Percentiles rank a stretch among this genome's conserved stretches.
Conservation (phyloP, 2,329 filamentous ascomycete species). For the Cordyceps militaris region DNA sequence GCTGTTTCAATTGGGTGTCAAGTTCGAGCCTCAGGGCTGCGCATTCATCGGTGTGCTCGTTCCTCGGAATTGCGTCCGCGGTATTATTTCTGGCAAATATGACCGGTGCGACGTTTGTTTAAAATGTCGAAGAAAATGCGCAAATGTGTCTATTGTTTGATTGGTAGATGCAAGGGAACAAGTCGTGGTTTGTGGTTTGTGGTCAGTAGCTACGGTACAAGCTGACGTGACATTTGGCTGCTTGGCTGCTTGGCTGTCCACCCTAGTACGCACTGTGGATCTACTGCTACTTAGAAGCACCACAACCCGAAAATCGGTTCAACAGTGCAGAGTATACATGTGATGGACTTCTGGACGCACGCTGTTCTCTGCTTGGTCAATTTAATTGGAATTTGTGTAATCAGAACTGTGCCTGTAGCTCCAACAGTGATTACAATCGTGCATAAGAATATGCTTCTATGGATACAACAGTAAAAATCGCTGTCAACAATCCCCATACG, state of each 20-base stretch:
- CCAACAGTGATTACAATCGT: constrained; percentile 8
- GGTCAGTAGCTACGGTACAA: too few species aligned
- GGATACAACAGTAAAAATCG: constrained; percentile 12
- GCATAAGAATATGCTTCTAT: constrained; percentile 8
- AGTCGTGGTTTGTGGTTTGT: neutral
- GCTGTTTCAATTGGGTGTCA: neutral
- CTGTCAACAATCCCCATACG: constrained; percentile 10
- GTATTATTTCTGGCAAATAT: neutral
- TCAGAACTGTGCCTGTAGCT: neutral
- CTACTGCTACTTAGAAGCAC: neutral
- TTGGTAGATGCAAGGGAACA: neutral
- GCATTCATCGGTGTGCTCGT: neutral
- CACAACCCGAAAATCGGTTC: neutral
- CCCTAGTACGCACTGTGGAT: neutral
- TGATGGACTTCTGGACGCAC: neutral
- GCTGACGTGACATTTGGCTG: constrained; percentile 5
- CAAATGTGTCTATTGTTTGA: neutral
- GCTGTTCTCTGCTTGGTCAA: neutral
- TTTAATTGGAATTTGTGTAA: neutral
- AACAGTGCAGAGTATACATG: too few species aligned
- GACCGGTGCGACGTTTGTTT: neutral
- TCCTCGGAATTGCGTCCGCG: neutral
- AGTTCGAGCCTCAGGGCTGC: neutral
- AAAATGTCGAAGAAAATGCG: neutral
- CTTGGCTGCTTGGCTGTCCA: neutral